Conservation (phyloP, 805 yeast species). For the Teunomyces cretensis region DNA sequence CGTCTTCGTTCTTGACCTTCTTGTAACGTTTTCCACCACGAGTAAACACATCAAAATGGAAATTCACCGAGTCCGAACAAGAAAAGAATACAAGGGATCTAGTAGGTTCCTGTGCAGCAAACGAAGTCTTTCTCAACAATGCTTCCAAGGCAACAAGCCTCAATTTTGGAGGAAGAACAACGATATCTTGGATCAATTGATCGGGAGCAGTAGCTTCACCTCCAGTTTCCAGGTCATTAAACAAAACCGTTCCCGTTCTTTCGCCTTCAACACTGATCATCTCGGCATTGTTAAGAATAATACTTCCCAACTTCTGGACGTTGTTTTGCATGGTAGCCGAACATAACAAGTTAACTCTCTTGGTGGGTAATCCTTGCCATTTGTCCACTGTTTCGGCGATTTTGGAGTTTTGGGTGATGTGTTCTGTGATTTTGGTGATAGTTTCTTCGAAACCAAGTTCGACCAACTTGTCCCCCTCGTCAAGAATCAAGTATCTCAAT, state of each 20-base stretch:
- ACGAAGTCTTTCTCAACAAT: constrained; percentile 39
- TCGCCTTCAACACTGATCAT: constrained; percentile 50
- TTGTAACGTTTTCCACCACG: constrained; percentile 49
- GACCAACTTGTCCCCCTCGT: constrained; percentile 95
- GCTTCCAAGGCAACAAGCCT: constrained; percentile 81
- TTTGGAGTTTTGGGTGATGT: constrained; percentile 48
- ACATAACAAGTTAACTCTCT: constrained; percentile 79
- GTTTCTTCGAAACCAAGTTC: constrained; percentile 97
- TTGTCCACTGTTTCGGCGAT: constrained; percentile 33
- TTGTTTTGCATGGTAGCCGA: constrained; percentile 89
- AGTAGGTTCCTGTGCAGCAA: constrained; percentile 25
- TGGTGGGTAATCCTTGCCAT: constrained; percentile 62
- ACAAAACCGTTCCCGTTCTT: constrained; percentile 25
- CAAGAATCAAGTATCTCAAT: constrained; percentile 84
- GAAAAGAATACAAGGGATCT: constrained; percentile 84
- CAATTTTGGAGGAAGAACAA: constrained; percentile 90
- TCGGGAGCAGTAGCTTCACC: constrained; percentile 68
- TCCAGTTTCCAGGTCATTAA: constrained; percentile 21
- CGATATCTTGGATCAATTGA: constrained; percentile 76
- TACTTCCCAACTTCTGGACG: constrained; percentile 77
- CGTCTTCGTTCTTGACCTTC: constrained; percentile 30
- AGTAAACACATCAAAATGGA: constrained; percentile 76
- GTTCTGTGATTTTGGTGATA: constrained; percentile 67
- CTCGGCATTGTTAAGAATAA: constrained; percentile 72
- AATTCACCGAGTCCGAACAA: constrained; percentile 96